Percentiles rank a stretch among this genome's conserved stretches.
Evolutionary conservation across 345 rosid species (phyloP).

Genomic region (Reutealis trisperma): DNA sequence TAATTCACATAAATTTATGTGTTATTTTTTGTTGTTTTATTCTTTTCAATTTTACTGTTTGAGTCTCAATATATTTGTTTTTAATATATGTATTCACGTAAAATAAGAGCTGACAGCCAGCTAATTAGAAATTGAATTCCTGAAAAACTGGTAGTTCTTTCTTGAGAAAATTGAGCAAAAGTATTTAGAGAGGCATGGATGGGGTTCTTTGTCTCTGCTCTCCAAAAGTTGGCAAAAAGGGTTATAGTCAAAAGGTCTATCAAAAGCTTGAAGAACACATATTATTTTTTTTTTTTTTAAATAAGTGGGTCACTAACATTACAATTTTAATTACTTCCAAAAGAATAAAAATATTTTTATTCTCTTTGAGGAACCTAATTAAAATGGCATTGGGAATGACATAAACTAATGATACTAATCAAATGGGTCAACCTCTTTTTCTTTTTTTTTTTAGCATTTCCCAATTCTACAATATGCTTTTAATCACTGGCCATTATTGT

Average conservation of each 20-base stretch:
- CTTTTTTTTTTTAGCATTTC: conserved; percentile 28
- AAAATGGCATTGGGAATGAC: conserved; percentile 59
- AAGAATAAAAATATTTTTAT: conserved; percentile 1
- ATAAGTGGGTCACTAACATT: conserved; percentile 31
- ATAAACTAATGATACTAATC: conserved; percentile 33
- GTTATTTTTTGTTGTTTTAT: no score
- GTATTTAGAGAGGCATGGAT: conserved; percentile 13
- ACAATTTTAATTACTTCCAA: conserved; percentile 22
- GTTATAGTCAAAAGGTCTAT: conserved; percentile 49
- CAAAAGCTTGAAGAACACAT: conserved; percentile 28
- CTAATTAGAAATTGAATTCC: no score
- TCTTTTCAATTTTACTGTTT: no score
- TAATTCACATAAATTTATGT: no score
- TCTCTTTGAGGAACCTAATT: conserved; percentile 22
- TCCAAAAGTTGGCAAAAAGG: conserved; percentile 32
- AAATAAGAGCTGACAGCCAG: no score
- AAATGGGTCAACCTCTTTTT: conserved; percentile 43
- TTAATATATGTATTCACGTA: no score
- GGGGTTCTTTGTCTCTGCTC: conserved; percentile 29
- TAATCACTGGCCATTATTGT: conserved; percentile 30
- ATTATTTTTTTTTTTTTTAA: neutral
- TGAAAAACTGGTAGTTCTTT: neutral
- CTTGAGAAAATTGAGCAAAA: conserved; percentile 7
- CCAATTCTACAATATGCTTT: conserved; percentile 24
- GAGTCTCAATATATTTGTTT: no score